These are phyloP conservation scores for Fusarium sp. DNA, from an alignment of 2,329 filamentous ascomycete species.

Conservation along the genomic window DNA sequence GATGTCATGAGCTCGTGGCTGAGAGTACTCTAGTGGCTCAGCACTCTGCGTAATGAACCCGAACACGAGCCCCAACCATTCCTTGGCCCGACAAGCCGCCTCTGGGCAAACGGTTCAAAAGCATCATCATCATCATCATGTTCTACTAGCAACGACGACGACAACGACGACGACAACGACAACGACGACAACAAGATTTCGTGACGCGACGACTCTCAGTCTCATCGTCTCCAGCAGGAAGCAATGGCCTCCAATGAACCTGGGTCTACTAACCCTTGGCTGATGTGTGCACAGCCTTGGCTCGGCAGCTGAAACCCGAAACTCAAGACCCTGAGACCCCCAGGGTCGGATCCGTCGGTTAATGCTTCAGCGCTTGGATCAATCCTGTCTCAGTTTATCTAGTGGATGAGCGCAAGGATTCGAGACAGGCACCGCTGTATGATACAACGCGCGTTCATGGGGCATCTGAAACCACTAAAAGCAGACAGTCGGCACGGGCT, in stretches of 20 bases:
- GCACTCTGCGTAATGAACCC: not conserved
- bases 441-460: not conserved
- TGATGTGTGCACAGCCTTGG: conserved; percentile 37
- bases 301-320: conserved; percentile 34
- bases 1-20: conserved; percentile 33
- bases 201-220: conserved; percentile 30
- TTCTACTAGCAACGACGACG: conserved; percentile 1
- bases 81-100: conserved; percentile 7
- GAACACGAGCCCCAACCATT: conserved; percentile 27
- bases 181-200: too few relatives aligned
- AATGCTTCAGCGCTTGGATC: not conserved
- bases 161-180: not conserved
- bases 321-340: not conserved
- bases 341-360: not conserved
- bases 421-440: not conserved
- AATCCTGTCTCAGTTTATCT: not conserved
- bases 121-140: conserved; percentile 28
- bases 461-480: not conserved
- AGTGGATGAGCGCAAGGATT: not conserved
- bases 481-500: not conserved
- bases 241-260: not conserved
- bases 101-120: conserved; percentile 7
- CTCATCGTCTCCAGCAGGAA: conserved; percentile 2
- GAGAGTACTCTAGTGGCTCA: not conserved
- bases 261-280: conserved; percentile 9